Percentiles rank a stretch among this genome's conserved stretches.
These are phyloP conservation scores for Pezicula radicicola DNA, from an alignment of 2,329 filamentous ascomycete genomes.

Conservation along the genomic window DNA sequence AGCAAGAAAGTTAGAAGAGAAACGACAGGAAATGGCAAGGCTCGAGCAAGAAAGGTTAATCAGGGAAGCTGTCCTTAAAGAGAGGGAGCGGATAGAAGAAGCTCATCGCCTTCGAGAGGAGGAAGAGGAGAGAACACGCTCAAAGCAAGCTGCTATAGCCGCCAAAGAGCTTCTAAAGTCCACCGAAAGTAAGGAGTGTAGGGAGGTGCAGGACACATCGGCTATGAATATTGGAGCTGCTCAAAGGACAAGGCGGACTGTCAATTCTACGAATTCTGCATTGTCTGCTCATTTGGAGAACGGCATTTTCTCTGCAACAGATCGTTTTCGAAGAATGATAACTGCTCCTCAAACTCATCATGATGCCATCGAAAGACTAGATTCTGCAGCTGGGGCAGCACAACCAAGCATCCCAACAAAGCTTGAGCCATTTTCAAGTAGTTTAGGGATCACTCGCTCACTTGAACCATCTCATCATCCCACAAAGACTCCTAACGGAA, in stretches of 20 bases:
- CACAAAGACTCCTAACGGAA: background rate
- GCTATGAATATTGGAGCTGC: too few species aligned
- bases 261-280: background rate
- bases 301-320: background rate
- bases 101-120: background rate
- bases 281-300: background rate
- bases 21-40: background rate
- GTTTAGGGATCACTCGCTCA: background rate
- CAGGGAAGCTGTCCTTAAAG: too few species aligned
- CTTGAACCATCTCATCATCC: background rate
- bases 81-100: too few species aligned
- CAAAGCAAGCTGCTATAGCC: too few species aligned
- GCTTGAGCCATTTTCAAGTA: background rate
- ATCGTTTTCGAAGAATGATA: conserved; percentile 3
- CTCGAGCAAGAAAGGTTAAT: background rate
- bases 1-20: background rate
- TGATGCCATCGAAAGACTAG: too few species aligned
- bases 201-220: too few species aligned
- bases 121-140: background rate
- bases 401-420: background rate
- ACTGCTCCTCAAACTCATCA: too few species aligned
- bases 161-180: too few species aligned
- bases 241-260: too few species aligned
- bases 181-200: too few species aligned
- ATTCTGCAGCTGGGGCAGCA: too few species aligned